Evolutionary conservation across 345 rosid species (phyloP).

Genomic region (Pugionium dolabratum): DNA sequence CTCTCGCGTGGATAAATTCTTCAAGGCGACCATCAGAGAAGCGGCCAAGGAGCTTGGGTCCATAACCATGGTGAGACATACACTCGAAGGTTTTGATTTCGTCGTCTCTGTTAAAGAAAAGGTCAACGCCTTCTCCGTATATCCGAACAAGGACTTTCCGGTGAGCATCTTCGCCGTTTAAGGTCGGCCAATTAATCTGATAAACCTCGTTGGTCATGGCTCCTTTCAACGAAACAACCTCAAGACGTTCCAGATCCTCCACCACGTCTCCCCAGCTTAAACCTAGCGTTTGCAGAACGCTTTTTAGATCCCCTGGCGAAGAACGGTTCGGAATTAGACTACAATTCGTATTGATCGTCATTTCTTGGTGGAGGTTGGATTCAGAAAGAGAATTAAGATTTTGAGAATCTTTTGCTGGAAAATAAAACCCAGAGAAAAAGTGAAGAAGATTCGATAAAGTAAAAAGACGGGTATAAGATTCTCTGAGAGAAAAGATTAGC

Average conservation of each 20-base stretch:
- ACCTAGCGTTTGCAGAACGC: constrained; percentile 51
- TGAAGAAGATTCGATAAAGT: constrained; percentile 15
- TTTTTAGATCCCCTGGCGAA: constrained; percentile 58
- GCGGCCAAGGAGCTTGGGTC: constrained; percentile 89
- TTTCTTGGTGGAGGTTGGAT: background rate
- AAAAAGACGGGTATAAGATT: constrained; percentile 10
- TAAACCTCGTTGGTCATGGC: constrained; percentile 88
- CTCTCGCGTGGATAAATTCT: constrained; percentile 93
- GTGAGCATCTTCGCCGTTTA: constrained; percentile 37
- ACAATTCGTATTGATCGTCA: constrained; percentile 25
- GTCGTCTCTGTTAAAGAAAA: constrained; percentile 75
- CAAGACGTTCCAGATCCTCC: constrained; percentile 51
- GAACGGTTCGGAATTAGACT: constrained; percentile 38
- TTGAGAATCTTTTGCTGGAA: background rate
- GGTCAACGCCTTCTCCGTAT: constrained; percentile 88
- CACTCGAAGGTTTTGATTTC: constrained; percentile 87
- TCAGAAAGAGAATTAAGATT: background rate
- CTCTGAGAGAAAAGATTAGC: constrained; percentile 1
- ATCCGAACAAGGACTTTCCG: constrained; percentile 70
- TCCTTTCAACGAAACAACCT: constrained; percentile 67
- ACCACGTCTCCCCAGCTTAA: constrained; percentile 64
- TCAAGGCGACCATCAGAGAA: constrained; percentile 83
- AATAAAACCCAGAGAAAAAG: background rate
- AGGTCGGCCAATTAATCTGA: constrained; percentile 76
- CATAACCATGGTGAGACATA: constrained; percentile 85